Base-by-base conservation (phyloP, 805 yeast species). In the Danielozyma ontarioensis region DNA sequence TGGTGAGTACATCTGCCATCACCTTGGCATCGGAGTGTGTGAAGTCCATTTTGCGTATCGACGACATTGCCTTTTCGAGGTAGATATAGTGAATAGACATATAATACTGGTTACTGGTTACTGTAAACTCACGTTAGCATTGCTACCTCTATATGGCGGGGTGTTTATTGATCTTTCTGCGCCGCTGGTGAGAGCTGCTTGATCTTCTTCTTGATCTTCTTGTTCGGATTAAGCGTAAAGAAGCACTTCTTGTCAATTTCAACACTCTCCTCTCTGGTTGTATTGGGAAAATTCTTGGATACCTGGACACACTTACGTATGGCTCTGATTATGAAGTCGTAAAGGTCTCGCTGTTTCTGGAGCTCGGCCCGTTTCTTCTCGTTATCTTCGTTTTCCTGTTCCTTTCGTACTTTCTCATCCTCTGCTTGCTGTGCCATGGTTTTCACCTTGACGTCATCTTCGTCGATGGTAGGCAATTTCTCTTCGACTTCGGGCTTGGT, bases 11-110 rank as follows among this genome's bases (percentile, higher is more conserved):
- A 13, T 85, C 96, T 61, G 96, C 97, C 31, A 81, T 93, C 37
- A 80, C 95, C 11, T 74, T 93, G 48, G 97, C 97, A 21, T 82
- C 97, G 14, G 99, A 93, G 68, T 84, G 95, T 45, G 97, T 90
- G 38, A 94, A 93, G 67, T 83, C 95, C 28, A 88, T 93, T 44
- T 72, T 93, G 59, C 82, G 98, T 64, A 93, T 93, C 52, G 99
- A 93, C 62, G 99, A 94, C 61, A 94, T 93, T 50, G 84, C 96
- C 26, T 86, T 93, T 57, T 42, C 47, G 32, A 46, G 50, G 13
- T 42, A 37, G 22, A 6, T 6, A 6, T 19, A 19, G 22, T 6
- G 6, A 19, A 19, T 6, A 6, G 22, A 19, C 22, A 6, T n/a
- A n/a, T 10, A 19, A 19, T 19, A 19, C 22, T 10, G 10, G 6